Base-by-base conservation (phyloP, 441 rosid genomes). In the Pelargonium citronellum region DNA sequence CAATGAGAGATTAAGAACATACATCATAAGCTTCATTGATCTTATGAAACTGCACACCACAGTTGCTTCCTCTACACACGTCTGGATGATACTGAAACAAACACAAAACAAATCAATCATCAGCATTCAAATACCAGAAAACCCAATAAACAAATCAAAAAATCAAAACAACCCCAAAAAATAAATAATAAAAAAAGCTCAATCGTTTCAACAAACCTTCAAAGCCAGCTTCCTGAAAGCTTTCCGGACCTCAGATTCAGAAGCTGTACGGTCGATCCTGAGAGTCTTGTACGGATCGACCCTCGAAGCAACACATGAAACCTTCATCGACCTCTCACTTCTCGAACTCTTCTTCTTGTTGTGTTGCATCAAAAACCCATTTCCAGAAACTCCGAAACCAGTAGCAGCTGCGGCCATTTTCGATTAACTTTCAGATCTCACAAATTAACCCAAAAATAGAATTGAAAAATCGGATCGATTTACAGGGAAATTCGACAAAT, bases 11-110 rank as follows among this genome's bases (percentile, higher is more conserved):
- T 63, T 19, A 37, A 27, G 1, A 2, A 77, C 87, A 61, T 84
- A 89, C 97, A 73, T 91, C 82, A 70, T 93, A 93, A 49, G 98
- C 98, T 84, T 93, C 96, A 62, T 88, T 87, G 47, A 93, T 91
- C 58, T 66, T 82, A 68, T 83, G 92, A 79, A 93, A 93, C 73
- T 87, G 85, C 12, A 84, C 81, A 0, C 91, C 92, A 17, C 91
- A 91, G 76, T 86, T 89, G 78, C 68, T 87, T 79, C 95, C 98
- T 82, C 88, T 88, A 78, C 98, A 93, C 8, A 93, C 97, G 81
- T 91, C 97, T 7, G 98, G 98, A 85, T 93, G 98, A 84, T 91
- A 88, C 96, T 91, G 89, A 69, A 77, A 58, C 60, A 27, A 9
- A 5, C 5, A 34, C 15, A 12, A 0, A 67, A 22, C 3, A 10